Base-by-base conservation (phyloP, 371 early-diverging fungal genomes). In the Apophysomyces sp. region DNA sequence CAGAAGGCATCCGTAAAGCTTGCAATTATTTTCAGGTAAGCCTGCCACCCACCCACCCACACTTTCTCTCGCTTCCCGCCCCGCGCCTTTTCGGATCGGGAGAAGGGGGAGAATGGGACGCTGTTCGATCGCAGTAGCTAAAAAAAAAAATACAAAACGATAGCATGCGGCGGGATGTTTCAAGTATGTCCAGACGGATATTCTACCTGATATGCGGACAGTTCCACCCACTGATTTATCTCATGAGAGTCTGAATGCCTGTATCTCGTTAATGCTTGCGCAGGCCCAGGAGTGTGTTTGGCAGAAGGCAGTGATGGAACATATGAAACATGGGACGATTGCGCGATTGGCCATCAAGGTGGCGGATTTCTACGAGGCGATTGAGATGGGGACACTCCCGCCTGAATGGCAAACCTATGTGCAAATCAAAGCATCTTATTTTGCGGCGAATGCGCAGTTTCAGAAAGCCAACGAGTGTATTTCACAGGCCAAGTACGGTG, bases 201-300 rank as follows among this genome's bases (percentile, higher is more conserved):
- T 89, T 15, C 65, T 89, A 9, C 80, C 82, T 16, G 83, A 86
- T 30, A 71, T 87, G 62, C 73, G 85, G 58, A 80, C 77, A 39
- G 73, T 71, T 26, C 84, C 90, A 34, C 66, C 81, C 32, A 21
- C 69, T 7, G 92, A 92, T 65, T 67, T 92, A 66, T 78, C 81
- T 0, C 58, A 83, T 0, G 65, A 77, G 4, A 81, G 86, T 11
- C 78, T 95, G 26, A 77, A 80, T 27, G 82, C 88, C 0, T 74
- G 90, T n/a, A 77, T 84, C 8, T 79, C 84, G 36, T 71, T 92
- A 36, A 94, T 92, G 93, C 78, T 95, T 1, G 93, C 93, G 1
- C 95, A 94, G 72, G 95, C 95, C 24, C 95, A 95, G 68, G 95
- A 95, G 72, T 92, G 90, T 57, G 89, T 89, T 13, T 94, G 92